phyloP scores from a whole-genome alignment of 495 filamentous ascomycete species.

The Aspergillus sclerotioniger region DNA sequence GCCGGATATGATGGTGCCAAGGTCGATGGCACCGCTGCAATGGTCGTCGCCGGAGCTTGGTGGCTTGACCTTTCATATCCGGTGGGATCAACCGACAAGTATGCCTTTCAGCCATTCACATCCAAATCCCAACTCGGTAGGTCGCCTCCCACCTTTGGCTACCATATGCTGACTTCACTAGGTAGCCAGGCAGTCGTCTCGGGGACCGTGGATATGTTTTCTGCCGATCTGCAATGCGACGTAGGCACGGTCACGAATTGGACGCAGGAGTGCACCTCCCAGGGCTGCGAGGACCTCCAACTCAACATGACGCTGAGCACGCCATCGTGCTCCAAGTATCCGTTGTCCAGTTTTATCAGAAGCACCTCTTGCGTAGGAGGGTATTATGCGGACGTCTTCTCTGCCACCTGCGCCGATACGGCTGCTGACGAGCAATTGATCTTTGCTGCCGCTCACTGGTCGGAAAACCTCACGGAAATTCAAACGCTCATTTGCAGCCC shows the following conservation, averaged over 20 bases:
- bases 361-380: neutral
- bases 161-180: neutral
- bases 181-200: neutral
- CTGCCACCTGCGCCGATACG: neutral
- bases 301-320: constrained; percentile 7
- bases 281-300: neutral
- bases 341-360: neutral
- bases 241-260: constrained; percentile 6
- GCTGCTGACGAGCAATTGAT: neutral
- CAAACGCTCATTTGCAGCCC: constrained; percentile 9
- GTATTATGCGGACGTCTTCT: constrained; percentile 7
- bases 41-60: neutral
- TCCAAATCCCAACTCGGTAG: neutral
- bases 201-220: constrained; percentile 2
- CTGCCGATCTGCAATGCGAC: constrained; percentile 6
- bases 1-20: neutral
- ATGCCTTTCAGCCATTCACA: constrained; percentile 11
- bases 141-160: neutral
- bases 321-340: constrained; percentile 1
- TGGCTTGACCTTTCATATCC: constrained; percentile 2
- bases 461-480: neutral
- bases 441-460: constrained; percentile 4
- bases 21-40: constrained; percentile 1
- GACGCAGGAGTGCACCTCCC: constrained; percentile 1
- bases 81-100: constrained; percentile 12